Base-by-base conservation (phyloP, 108 stramenopile species). In the Pseudonitzschia delicatissima region DNA sequence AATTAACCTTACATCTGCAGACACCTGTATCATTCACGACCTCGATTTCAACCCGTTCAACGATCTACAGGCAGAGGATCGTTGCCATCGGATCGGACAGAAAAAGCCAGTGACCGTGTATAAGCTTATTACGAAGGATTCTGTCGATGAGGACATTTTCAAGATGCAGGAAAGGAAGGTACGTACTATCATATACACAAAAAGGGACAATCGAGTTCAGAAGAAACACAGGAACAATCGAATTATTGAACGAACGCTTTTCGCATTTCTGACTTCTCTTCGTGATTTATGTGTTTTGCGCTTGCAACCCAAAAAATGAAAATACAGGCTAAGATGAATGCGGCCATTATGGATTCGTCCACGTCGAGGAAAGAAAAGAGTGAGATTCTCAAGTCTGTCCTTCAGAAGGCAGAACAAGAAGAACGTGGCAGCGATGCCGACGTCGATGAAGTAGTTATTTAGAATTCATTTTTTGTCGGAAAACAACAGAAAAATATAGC, bases 1-100 rank as follows among this genome's bases (percentile, higher is more conserved):
- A 17, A 87, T 89, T 52, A 82, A 77, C 47, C 77, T 97, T 47
- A 92, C 96, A 6, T 78, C 90, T 13, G 98, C 98, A 1, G 95
- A 98, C 76, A 92, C 91, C 0, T 97, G 97, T 60, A 96, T 99
- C 47, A 78, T 99, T 33, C 94, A 97, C 74, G 98, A 99, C 80
- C 68, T 92, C 26, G 95, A 97, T 74, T 98, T 97, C 80, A 98
- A 98, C 69, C 98, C 98, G 9, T 91, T 94, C 76, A 94, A 93
- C 57, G 98, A 99, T 77, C 68, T 86, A 48, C 98, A 99, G 65
- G 98, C 98, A 13, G 90, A 96, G 84, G 67, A 73, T 48, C 78
- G 82, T 9, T 78, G 77, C 66, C 82, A 83, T 59, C 76, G 90
- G n/a, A 92, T 88, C 55, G 91, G 91, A 31, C 91, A 92, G 59